Evolutionary conservation across 371 early-diverging fungal species (phyloP).

Genomic region (Entomophthora muscae): DNA sequence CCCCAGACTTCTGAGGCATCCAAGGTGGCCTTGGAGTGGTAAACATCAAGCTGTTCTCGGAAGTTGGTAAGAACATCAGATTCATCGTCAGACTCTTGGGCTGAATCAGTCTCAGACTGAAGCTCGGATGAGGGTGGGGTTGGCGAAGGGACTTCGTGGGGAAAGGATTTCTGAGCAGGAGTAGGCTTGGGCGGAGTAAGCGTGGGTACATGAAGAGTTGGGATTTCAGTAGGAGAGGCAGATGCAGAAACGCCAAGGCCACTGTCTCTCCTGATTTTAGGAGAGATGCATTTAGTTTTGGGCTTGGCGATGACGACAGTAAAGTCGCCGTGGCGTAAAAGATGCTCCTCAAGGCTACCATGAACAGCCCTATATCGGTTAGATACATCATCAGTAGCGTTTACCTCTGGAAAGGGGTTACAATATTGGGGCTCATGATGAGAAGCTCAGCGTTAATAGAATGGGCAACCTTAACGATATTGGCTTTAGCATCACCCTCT

Average conservation of each 20-base stretch:
- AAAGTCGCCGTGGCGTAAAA: not conserved
- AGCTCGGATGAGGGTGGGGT: no score
- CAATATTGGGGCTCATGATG: not conserved
- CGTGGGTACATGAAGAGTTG: not conserved
- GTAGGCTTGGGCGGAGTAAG: no score
- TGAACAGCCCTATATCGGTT: slow-evolving; percentile 1
- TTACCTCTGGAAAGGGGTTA: not conserved
- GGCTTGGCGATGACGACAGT: not conserved
- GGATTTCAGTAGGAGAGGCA: not conserved
- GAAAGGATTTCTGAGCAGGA: no score
- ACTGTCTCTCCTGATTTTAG: not conserved
- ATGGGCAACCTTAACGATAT: not conserved
- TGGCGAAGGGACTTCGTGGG: no score
- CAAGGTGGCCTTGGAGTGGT: no score
- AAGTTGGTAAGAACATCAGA: no score
- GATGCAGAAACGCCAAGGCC: not conserved
- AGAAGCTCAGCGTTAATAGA: not conserved
- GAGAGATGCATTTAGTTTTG: not conserved
- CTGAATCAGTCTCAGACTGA: no score
- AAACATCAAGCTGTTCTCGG: no score
- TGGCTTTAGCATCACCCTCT: not conserved
- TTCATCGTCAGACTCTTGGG: no score
- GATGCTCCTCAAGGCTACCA: slow-evolving; percentile 1
- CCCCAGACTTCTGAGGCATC: no score
- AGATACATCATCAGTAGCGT: no score